A percentile compares a stretch with the other conserved stretches of the same genome.
phyloP scores from a whole-genome alignment of 1,284 basidiomycete species.

The Sanghuangporus weigelae region DNA sequence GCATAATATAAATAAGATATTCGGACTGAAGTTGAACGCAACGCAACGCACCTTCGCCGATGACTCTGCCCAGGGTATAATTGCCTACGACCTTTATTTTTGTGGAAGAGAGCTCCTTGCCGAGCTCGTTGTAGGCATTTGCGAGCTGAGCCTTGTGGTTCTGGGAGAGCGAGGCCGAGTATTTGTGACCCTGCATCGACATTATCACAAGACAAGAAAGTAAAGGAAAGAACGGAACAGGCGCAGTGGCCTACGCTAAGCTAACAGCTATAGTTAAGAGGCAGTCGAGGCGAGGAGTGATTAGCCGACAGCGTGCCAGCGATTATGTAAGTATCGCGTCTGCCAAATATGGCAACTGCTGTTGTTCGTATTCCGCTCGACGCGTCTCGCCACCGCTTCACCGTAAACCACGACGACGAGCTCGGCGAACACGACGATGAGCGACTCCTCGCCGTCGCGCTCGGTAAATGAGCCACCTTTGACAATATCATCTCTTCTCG shows the following conservation, averaged over 20 bases:
- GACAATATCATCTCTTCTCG: slow-evolving; percentile 56
- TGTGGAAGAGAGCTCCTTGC: slow-evolving; percentile 86
- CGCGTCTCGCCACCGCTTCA: not conserved
- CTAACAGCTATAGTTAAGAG: not conserved
- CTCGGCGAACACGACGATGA: not conserved
- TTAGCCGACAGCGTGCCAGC: not conserved
- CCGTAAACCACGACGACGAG: not conserved
- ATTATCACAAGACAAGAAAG: slow-evolving; percentile 31
- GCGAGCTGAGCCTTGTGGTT: slow-evolving; percentile 85
- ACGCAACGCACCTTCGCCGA: slow-evolving; percentile 79
- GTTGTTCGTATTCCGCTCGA: not conserved
- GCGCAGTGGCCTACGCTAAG: slow-evolving; percentile 23
- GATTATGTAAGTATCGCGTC: not conserved
- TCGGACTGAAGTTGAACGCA: not conserved
- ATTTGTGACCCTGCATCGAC: slow-evolving; percentile 51
- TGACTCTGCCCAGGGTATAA: slow-evolving; percentile 91
- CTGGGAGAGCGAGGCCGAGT: slow-evolving; percentile 61
- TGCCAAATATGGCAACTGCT: not conserved
- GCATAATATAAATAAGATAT: slow-evolving; percentile 7
- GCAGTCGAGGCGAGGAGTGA: not conserved
- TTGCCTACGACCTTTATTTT: slow-evolving; percentile 92
- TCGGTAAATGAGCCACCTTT: slow-evolving; percentile 24
- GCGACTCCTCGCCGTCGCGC: slow-evolving; percentile 13
- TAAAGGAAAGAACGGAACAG: slow-evolving; percentile 37
- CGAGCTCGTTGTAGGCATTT: slow-evolving; percentile 94